These are phyloP conservation scores for Haplosporangium gracile DNA, from an alignment of 192 early-diverging fungal species.

Conservation along the genomic window DNA sequence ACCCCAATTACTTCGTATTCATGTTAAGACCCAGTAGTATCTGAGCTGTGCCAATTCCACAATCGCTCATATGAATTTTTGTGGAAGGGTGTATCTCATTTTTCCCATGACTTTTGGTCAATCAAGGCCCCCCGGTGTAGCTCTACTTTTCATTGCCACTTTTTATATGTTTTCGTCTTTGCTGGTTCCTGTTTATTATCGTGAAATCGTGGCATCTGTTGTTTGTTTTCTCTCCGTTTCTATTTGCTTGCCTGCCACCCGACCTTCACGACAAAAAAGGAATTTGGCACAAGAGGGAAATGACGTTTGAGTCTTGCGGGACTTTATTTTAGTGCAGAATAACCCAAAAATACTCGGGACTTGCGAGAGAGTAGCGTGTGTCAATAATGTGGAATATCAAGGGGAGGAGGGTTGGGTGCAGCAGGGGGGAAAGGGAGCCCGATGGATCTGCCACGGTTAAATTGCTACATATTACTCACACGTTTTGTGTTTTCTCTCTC, in stretches of 20 bases:
- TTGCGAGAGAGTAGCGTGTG: neutral
- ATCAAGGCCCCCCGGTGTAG: neutral
- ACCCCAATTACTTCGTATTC: neutral
- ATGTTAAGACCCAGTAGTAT: neutral
- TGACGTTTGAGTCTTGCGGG: constrained; percentile 18
- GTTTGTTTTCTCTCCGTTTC: neutral
- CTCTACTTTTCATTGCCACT: neutral
- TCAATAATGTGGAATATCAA: constrained; percentile 5
- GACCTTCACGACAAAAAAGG: neutral
- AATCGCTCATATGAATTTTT: neutral
- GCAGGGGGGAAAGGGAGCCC: neutral
- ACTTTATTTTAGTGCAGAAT: constrained; percentile 25
- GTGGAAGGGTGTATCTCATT: neutral
- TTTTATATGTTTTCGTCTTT: neutral
- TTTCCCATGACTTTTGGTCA: neutral
- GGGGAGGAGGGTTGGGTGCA: neutral
- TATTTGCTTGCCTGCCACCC: neutral
- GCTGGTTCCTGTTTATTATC: neutral
- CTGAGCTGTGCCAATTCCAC: neutral
- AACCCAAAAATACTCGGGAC: constrained; percentile 25
- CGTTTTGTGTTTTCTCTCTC: neutral
- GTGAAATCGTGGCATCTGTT: neutral
- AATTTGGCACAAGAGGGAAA: neutral
- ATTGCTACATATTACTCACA: neutral
- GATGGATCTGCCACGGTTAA: neutral